phyloP scores from a whole-genome alignment of 169 alveolate genomes.

The Cryptosporidium canis region DNA sequence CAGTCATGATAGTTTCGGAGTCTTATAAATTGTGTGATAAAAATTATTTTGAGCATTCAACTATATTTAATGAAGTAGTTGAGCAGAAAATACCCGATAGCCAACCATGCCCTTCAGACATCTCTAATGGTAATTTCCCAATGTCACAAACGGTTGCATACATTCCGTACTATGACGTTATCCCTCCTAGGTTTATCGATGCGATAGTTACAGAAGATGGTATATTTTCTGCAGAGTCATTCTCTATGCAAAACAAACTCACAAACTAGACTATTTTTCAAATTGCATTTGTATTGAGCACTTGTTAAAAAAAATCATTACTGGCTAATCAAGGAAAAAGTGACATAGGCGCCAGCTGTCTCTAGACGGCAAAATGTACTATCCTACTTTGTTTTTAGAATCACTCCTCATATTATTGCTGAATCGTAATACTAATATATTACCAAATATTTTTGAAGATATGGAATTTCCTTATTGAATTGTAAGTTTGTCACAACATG shows the following conservation, averaged over 20 bases:
- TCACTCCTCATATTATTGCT: neutral
- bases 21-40: constrained; percentile 60
- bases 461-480: neutral
- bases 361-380: neutral
- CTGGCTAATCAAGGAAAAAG: no score
- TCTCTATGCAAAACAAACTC: neutral
- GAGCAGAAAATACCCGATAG: neutral
- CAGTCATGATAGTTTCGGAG: constrained; percentile 52
- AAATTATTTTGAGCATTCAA: constrained; percentile 53
- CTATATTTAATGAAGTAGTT: constrained; percentile 33
- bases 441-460: neutral
- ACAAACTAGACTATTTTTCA: neutral
- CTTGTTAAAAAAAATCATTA: no score
- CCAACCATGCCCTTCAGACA: no score
- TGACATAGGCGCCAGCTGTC: neutral
- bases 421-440: neutral
- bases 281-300: no score
- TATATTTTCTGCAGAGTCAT: constrained; percentile 9
- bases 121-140: neutral
- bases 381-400: neutral
- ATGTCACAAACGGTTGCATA: neutral
- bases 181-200: constrained; percentile 50
- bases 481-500: neutral
- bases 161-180: constrained; percentile 59
- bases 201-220: constrained; percentile 70